Evolutionary conservation across 2,329 filamentous ascomycete genomes (phyloP).

Genomic region (Ceratocystis cacaofunesta): DNA sequence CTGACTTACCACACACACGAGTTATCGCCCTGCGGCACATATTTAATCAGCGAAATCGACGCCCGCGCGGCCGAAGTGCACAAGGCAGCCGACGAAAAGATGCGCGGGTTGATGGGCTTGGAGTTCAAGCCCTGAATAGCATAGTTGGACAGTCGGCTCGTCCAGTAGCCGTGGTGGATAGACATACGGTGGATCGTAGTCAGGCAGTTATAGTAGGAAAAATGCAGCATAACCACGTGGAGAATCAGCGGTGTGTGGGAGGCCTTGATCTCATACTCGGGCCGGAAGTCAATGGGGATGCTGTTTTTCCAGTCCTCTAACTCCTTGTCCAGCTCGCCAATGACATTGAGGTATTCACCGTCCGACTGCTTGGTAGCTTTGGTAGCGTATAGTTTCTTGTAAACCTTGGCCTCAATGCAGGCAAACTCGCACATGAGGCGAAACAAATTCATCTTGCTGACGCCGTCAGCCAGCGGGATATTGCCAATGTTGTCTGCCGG

Average conservation of each 20-base stretch:
- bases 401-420: slow-evolving; percentile 83
- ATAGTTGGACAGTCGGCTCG: slow-evolving; percentile 82
- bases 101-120: slow-evolving; percentile 75
- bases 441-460: slow-evolving; percentile 90
- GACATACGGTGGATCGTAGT: slow-evolving; percentile 98
- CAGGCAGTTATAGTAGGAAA: slow-evolving; percentile 94
- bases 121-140: slow-evolving; percentile 90
- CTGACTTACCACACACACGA: slow-evolving; percentile 75
- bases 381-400: slow-evolving; percentile 83
- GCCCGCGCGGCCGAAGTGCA: slow-evolving; percentile 87
- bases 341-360: slow-evolving; percentile 85
- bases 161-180: slow-evolving; percentile 96
- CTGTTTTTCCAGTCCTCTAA: slow-evolving; percentile 92
- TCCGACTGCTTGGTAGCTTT: slow-evolving; percentile 84
- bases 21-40: slow-evolving; percentile 89
- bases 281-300: slow-evolving; percentile 91
- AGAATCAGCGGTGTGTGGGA: slow-evolving; percentile 86
- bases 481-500: slow-evolving; percentile 88
- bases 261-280: slow-evolving; percentile 89
- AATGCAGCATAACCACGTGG: slow-evolving; percentile 86
- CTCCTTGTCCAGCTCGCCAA: slow-evolving; percentile 80
- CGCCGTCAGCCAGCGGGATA: slow-evolving; percentile 76
- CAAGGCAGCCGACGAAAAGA: slow-evolving; percentile 84
- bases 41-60: slow-evolving; percentile 86
- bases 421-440: slow-evolving; percentile 83